phyloP scores from a whole-genome alignment of 2,329 filamentous ascomycete genomes.

The Myriosclerotinia scirpicola region DNA sequence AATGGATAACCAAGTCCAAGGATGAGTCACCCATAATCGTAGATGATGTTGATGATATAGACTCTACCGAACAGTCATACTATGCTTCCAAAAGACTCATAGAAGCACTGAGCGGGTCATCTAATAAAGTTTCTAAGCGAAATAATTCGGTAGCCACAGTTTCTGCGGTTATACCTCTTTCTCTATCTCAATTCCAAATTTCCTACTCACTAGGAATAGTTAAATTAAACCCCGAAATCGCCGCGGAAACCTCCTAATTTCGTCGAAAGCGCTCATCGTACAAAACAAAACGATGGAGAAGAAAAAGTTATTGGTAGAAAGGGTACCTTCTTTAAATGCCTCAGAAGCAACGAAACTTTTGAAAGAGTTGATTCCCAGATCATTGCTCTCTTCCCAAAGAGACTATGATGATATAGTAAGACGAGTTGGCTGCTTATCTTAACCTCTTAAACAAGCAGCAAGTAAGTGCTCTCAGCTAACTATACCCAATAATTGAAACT shows the following conservation, averaged over 20 bases:
- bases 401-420: neutral
- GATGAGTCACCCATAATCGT: slow-evolving; percentile 1
- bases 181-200: neutral
- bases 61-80: neutral
- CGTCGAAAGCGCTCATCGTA: neutral
- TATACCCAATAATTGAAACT: neutral
- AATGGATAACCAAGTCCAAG: neutral
- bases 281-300: neutral
- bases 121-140: neutral
- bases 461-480: neutral
- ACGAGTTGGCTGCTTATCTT: neutral
- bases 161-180: neutral
- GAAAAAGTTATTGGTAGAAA: neutral
- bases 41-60: neutral
- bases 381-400: neutral
- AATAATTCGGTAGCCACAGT: neutral
- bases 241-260: neutral
- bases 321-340: neutral
- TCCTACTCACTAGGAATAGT: neutral
- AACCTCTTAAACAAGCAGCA: neutral
- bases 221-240: neutral
- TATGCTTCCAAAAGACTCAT: neutral
- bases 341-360: neutral
- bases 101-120: neutral
- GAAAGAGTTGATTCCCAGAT: neutral